Evolutionary conservation across 805 yeast species (phyloP).

Genomic region (Debaryomyces prosopidis): DNA sequence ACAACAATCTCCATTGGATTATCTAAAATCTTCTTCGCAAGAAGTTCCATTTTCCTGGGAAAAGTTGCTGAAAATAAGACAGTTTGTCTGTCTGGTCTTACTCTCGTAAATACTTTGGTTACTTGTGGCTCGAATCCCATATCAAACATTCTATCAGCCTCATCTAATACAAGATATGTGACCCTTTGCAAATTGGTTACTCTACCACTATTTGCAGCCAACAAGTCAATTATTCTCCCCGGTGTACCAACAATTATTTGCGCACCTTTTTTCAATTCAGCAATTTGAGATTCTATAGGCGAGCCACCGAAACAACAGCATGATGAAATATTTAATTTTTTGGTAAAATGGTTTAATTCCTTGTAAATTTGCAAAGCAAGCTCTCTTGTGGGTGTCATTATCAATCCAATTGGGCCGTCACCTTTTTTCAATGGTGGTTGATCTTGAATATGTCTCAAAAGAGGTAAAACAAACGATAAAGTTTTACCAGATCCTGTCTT

Average conservation of each 20-base stretch:
- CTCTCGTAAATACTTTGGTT: constrained; percentile 68
- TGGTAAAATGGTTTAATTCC: constrained; percentile 62
- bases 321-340: constrained; percentile 49
- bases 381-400: constrained; percentile 91
- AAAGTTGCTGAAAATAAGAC: constrained; percentile 94
- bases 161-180: constrained; percentile 87
- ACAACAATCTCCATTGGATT: constrained; percentile 76
- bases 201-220: constrained; percentile 81
- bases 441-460: constrained; percentile 79
- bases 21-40: constrained; percentile 65
- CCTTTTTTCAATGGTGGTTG: constrained; percentile 50
- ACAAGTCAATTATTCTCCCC: constrained; percentile 86
- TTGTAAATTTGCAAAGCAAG: constrained; percentile 79
- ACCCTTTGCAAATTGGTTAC: constrained; percentile 66
- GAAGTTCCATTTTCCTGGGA: constrained; percentile 72
- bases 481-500: constrained; percentile 98
- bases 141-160: constrained; percentile 96
- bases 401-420: constrained; percentile 77
- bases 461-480: constrained; percentile 79
- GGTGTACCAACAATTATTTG: constrained; percentile 92
- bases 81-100: constrained; percentile 85
- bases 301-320: constrained; percentile 93
- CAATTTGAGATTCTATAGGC: constrained; percentile 77
- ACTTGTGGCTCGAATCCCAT: constrained; percentile 98
- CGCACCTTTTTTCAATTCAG: constrained; percentile 72